These are phyloP conservation scores for Penicillium sp. DNA, from an alignment of 2,329 filamentous ascomycete genomes.

Conservation along the genomic window DNA sequence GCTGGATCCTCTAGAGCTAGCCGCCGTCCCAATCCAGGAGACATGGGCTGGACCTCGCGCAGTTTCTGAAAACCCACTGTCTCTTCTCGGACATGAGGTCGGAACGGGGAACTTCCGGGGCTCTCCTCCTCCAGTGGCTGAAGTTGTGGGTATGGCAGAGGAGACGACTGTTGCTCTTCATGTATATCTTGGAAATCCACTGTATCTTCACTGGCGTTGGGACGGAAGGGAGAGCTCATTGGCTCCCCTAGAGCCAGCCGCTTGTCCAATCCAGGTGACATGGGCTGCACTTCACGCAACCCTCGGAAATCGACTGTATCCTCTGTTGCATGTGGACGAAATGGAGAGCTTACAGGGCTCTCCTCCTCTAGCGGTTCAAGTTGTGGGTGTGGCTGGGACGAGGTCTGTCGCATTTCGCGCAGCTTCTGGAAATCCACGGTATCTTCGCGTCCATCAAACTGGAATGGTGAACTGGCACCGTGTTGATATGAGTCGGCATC, in stretches of 20 bases:
- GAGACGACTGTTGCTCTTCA: constrained; percentile 12
- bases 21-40: constrained; percentile 18
- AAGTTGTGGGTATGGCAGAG: constrained; percentile 14
- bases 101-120: constrained; percentile 41
- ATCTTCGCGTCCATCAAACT: constrained; percentile 33
- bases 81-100: constrained; percentile 31
- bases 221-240: constrained; percentile 42
- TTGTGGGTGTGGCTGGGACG: constrained; percentile 10
- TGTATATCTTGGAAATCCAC: constrained; percentile 29
- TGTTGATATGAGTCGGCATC: constrained; percentile 23
- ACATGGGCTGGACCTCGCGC: constrained; percentile 19
- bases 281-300: constrained; percentile 17
- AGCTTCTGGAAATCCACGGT: constrained; percentile 35
- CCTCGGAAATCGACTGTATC: constrained; percentile 34
- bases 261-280: constrained; percentile 20
- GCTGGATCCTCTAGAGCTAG: constrained; percentile 22
- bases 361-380: constrained; percentile 14
- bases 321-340: constrained; percentile 33
- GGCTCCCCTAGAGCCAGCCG: constrained; percentile 22
- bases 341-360: constrained; percentile 39
- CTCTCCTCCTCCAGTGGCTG: constrained; percentile 11
- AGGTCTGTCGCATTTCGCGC: constrained; percentile 17
- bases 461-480: constrained; percentile 42
- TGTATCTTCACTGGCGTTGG: constrained; percentile 32
- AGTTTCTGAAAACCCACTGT: constrained; percentile 32